Evolutionary conservation across 1,139 yeast genomes (phyloP).

Genomic region (Waltiozyma sp.): DNA sequence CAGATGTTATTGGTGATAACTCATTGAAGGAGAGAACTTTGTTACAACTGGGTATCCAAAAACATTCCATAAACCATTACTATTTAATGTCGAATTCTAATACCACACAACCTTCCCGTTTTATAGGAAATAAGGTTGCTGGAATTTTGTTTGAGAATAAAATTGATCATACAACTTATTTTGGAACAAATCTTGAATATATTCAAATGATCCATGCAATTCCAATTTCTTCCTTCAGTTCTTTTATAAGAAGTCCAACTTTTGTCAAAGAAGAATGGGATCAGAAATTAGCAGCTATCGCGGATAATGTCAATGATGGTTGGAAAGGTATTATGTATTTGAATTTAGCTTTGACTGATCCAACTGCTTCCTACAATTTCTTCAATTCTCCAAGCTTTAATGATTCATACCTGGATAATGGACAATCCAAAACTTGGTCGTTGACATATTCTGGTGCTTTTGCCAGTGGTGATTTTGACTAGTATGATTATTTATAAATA

Average conservation of each 20-base stretch:
- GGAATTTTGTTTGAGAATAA: constrained; percentile 82
- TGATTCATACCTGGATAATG: constrained; percentile 59
- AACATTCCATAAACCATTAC: constrained; percentile 48
- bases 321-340: constrained; percentile 83
- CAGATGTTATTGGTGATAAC: constrained; percentile 39
- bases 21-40: constrained; percentile 45
- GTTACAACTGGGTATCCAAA: constrained; percentile 50
- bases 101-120: constrained; percentile 36
- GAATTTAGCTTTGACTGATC: constrained; percentile 69
- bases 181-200: constrained; percentile 66
- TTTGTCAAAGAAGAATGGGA: constrained; percentile 81
- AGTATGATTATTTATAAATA: no score
- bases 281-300: constrained; percentile 34
- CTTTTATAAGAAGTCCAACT: constrained; percentile 55
- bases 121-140: constrained; percentile 56
- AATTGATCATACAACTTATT: constrained; percentile 83
- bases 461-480: neutral
- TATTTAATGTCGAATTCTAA: constrained; percentile 45
- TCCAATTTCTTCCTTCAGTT: constrained; percentile 80
- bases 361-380: constrained; percentile 53
- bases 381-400: constrained; percentile 45
- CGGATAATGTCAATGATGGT: constrained; percentile 52
- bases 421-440: constrained; percentile 88
- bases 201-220: constrained; percentile 95
- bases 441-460: constrained; percentile 61